phyloP scores from a whole-genome alignment of 2,329 filamentous ascomycete genomes.

The Exophiala alcalophila region DNA sequence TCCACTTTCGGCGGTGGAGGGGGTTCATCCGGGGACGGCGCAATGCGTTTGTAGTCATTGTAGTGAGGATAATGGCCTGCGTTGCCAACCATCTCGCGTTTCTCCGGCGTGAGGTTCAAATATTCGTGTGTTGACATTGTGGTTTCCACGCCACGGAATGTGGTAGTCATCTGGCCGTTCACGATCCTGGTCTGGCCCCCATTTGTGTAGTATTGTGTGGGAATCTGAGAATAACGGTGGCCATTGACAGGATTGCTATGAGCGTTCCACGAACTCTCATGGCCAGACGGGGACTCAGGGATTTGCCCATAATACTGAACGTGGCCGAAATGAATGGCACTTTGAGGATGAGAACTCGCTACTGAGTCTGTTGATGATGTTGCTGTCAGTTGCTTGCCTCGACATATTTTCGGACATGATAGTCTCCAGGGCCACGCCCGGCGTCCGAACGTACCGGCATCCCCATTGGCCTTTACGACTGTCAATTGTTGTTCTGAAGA shows the following conservation, averaged over 20 bases:
- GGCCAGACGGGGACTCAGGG: background rate
- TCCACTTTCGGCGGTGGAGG: slow-evolving; percentile 10
- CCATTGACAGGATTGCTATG: slow-evolving; percentile 6
- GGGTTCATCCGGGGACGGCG: slow-evolving; percentile 6
- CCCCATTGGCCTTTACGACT: slow-evolving; percentile 3
- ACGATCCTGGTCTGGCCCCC: slow-evolving; percentile 9
- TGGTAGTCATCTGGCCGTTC: slow-evolving; percentile 11
- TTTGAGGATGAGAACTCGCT: background rate
- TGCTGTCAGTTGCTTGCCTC: slow-evolving; percentile 5
- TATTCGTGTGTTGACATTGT: slow-evolving; percentile 15
- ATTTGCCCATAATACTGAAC: slow-evolving; percentile 9
- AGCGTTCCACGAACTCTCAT: background rate
- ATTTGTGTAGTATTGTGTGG: background rate
- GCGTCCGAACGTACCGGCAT: slow-evolving; percentile 6
- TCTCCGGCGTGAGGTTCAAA: slow-evolving; percentile 5
- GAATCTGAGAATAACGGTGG: slow-evolving; percentile 3
- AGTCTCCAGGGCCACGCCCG: background rate
- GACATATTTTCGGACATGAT: background rate
- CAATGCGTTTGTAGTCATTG: slow-evolving; percentile 1
- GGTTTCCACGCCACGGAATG: slow-evolving; percentile 13
- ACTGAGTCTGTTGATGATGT: slow-evolving; percentile 5
- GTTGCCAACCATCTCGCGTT: slow-evolving; percentile 9
- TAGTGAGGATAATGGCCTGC: background rate
- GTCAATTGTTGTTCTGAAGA: slow-evolving; percentile 9
- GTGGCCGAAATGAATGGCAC: slow-evolving; percentile 5